Percentiles rank a stretch among this genome's conserved stretches.
phyloP scores from a whole-genome alignment of 2,329 filamentous ascomycete genomes.

The Fusarium incarnatum region DNA sequence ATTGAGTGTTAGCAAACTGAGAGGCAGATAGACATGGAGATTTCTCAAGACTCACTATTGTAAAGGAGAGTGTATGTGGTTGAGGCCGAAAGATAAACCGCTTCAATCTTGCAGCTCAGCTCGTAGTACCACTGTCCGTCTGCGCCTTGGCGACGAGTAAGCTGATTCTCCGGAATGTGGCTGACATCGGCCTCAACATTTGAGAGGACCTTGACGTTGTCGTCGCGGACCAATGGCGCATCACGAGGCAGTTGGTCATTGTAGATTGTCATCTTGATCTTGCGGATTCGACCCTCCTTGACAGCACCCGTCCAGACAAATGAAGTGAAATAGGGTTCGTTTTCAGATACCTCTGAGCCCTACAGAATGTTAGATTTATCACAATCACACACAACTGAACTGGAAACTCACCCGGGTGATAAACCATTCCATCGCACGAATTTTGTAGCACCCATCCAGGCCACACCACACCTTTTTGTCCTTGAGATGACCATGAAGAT shows the following conservation, averaged over 20 bases:
- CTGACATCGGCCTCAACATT: conserved; percentile 55
- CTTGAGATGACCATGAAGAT: conserved; percentile 47
- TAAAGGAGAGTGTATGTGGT: conserved; percentile 59
- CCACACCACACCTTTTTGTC: conserved; percentile 53
- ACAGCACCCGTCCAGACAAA: conserved; percentile 52
- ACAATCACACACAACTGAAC: neutral
- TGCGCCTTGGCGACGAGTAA: conserved; percentile 50
- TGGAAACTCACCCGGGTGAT: conserved; percentile 50
- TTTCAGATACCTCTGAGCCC: conserved; percentile 56
- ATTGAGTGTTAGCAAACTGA: conserved; percentile 27
- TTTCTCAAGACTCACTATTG: conserved; percentile 50
- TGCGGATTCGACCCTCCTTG: conserved; percentile 49
- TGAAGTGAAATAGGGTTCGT: conserved; percentile 51
- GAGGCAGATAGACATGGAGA: neutral
- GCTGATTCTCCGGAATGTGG: conserved; percentile 53
- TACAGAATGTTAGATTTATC: conserved; percentile 26
- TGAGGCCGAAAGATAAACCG: conserved; percentile 56
- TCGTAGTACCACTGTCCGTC: conserved; percentile 57
- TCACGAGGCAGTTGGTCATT: conserved; percentile 48
- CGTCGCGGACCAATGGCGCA: conserved; percentile 53
- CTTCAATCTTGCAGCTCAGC: conserved; percentile 55
- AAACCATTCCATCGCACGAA: conserved; percentile 59
- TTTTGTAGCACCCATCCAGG: conserved; percentile 52
- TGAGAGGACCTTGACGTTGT: conserved; percentile 53
- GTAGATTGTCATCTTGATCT: conserved; percentile 54